Evolutionary conservation across 1,139 yeast species (phyloP).

Genomic region (Taphrina deformans): DNA sequence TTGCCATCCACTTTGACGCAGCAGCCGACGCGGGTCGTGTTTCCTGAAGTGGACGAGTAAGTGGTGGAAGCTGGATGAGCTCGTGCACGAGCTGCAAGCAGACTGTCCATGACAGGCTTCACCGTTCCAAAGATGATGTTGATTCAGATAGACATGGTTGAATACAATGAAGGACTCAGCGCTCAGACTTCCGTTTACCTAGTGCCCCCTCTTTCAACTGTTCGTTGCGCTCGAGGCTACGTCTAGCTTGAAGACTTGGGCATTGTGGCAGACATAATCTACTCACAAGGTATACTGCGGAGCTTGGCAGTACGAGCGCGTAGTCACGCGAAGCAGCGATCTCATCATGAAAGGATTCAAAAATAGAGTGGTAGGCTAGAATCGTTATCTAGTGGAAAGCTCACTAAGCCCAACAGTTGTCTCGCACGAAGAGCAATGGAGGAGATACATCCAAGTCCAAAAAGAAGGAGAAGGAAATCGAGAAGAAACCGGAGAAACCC

Average conservation of each 20-base stretch:
- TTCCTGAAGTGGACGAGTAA: neutral
- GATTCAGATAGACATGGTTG: neutral
- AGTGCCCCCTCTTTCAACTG: no score
- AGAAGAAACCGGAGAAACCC: slow-evolving; percentile 15
- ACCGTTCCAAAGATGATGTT: neutral
- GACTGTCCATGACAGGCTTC: neutral
- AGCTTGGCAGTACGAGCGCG: slow-evolving; percentile 1
- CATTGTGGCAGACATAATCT: no score
- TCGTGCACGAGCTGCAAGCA: neutral
- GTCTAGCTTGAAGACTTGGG: no score
- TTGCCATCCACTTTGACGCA: no score
- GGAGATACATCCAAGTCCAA: slow-evolving; percentile 25
- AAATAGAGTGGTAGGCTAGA: slow-evolving; percentile 41
- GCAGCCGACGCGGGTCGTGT: neutral
- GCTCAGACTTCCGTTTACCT: no score
- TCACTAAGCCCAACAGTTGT: slow-evolving; percentile 18
- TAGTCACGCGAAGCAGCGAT: slow-evolving; percentile 1
- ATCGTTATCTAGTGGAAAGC: neutral
- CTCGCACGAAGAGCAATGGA: slow-evolving; percentile 33
- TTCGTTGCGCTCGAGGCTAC: neutral
- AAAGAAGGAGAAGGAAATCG: slow-evolving; percentile 30
- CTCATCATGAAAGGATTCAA: slow-evolving; percentile 42
- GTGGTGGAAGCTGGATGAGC: neutral
- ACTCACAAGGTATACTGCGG: no score
- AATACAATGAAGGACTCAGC: neutral